These are phyloP conservation scores for Diddensiella caesifluorescens DNA, from an alignment of 805 yeast genomes.

Conservation along the genomic window DNA sequence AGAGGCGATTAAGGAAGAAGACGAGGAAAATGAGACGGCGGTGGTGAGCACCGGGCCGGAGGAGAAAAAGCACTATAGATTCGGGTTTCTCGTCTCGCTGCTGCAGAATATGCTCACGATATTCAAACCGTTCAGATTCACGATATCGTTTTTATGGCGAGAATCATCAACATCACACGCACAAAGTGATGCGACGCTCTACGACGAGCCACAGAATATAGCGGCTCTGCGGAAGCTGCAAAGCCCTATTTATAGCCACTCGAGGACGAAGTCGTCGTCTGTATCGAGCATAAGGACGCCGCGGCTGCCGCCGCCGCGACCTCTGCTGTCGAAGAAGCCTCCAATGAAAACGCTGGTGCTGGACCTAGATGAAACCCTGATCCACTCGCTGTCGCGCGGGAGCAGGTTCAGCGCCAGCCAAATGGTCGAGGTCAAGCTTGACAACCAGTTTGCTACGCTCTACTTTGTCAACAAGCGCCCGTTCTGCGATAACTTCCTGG, in stretches of 20 bases:
- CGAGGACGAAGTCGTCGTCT: background rate
- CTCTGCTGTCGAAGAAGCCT: conserved; percentile 19
- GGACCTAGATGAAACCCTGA: conserved; percentile 90
- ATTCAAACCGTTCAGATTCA: no score
- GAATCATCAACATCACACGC: no score
- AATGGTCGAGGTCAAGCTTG: conserved; percentile 75
- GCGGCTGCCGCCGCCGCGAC: conserved; percentile 19
- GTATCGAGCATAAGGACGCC: background rate
- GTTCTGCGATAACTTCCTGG: conserved; percentile 76
- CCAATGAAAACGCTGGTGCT: conserved; percentile 66
- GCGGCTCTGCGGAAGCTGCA: background rate
- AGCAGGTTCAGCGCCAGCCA: conserved; percentile 43
- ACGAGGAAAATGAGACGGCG: no score
- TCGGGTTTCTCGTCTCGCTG: no score
- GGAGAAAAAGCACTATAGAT: no score
- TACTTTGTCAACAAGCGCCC: conserved; percentile 93
- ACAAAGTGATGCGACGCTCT: no score
- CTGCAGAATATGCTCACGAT: no score
- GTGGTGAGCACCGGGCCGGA: no score
- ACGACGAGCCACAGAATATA: background rate
- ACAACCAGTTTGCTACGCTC: conserved; percentile 65
- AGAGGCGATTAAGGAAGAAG: no score
- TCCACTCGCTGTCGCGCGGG: conserved; percentile 78
- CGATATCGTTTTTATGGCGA: no score
- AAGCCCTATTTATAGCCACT: conserved; percentile 1